Conservation (phyloP, 805 yeast genomes). For the Saccharomycopsis capsularis region DNA sequence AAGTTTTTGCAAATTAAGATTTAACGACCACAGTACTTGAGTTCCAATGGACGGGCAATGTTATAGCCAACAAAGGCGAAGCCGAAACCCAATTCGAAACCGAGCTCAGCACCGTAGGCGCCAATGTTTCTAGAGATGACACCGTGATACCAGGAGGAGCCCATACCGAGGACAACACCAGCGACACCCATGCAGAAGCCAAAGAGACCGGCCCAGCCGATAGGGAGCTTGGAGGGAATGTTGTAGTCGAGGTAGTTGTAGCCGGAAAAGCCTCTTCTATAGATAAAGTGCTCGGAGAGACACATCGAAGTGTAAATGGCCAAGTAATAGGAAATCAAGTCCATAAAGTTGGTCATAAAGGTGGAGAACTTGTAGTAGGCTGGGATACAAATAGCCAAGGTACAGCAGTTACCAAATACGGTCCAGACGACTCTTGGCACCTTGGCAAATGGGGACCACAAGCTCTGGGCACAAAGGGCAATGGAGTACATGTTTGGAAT, state of each 20-base stretch:
- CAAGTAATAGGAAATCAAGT: constrained; percentile 84
- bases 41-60: constrained; percentile 56
- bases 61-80: constrained; percentile 64
- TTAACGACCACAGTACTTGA: constrained; percentile 50
- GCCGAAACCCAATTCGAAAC: constrained; percentile 68
- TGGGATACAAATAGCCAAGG: constrained; percentile 84
- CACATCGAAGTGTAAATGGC: constrained; percentile 75
- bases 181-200: constrained; percentile 80
- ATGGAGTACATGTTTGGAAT: constrained; percentile 92
- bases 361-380: constrained; percentile 67
- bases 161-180: constrained; percentile 85
- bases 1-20: too few relatives aligned
- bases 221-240: constrained; percentile 52
- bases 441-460: constrained; percentile 65
- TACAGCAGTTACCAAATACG: constrained; percentile 59
- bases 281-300: constrained; percentile 77
- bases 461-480: constrained; percentile 78
- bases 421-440: constrained; percentile 87
- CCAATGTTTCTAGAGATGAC: constrained; percentile 59
- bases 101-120: constrained; percentile 67
- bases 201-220: constrained; percentile 70
- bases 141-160: constrained; percentile 79
- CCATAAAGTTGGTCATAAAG: constrained; percentile 84
- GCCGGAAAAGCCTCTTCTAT: constrained; percentile 52
- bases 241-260: constrained; percentile 61